Evolutionary conservation across 768 basidiomycete genomes (phyloP).

Genomic region (Rhodotorula toruloides): DNA sequence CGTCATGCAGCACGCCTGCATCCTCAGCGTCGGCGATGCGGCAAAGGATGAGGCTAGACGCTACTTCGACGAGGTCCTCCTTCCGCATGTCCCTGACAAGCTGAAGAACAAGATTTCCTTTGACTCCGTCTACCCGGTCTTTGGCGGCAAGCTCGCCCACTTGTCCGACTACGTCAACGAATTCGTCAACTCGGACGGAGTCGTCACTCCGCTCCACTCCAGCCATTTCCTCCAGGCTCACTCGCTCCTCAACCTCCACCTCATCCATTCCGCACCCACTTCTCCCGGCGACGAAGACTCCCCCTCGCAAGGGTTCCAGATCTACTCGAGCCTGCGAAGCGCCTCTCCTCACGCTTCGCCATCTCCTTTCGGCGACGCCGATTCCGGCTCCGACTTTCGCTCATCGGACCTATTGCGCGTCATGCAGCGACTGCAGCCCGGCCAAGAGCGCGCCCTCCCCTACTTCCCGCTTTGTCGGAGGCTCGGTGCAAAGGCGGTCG

Average conservation of each 20-base stretch:
- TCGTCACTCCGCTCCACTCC: constrained; percentile 65
- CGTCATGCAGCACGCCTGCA: constrained; percentile 49
- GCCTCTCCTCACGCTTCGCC: constrained; percentile 10
- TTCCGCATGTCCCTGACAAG: constrained; percentile 66
- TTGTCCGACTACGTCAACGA: constrained; percentile 67
- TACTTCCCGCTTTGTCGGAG: constrained; percentile 79
- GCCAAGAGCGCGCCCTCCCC: constrained; percentile 58
- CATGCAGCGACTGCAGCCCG: constrained; percentile 65
- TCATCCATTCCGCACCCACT: constrained; percentile 71
- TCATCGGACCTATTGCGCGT: constrained; percentile 74
- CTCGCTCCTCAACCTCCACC: constrained; percentile 73
- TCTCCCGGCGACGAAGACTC: constrained; percentile 44
- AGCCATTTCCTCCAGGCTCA: constrained; percentile 83
- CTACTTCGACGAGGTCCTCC: constrained; percentile 62
- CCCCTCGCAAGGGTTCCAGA: constrained; percentile 46
- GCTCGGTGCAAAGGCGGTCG: constrained; percentile 74
- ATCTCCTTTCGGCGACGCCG: constrained; percentile 46
- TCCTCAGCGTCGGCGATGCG: constrained; percentile 75
- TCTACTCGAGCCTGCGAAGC: constrained; percentile 48
- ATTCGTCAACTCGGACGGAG: constrained; percentile 60
- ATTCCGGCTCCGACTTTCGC: constrained; percentile 63
- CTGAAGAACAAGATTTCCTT: constrained; percentile 59
- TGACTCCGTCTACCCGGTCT: constrained; percentile 67
- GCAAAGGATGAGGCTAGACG: constrained; percentile 63
- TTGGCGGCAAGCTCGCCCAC: constrained; percentile 78